Percentiles rank a stretch among this genome's conserved stretches.
Conservation (phyloP, 345 rosid species). For the Brassica incana region DNA sequence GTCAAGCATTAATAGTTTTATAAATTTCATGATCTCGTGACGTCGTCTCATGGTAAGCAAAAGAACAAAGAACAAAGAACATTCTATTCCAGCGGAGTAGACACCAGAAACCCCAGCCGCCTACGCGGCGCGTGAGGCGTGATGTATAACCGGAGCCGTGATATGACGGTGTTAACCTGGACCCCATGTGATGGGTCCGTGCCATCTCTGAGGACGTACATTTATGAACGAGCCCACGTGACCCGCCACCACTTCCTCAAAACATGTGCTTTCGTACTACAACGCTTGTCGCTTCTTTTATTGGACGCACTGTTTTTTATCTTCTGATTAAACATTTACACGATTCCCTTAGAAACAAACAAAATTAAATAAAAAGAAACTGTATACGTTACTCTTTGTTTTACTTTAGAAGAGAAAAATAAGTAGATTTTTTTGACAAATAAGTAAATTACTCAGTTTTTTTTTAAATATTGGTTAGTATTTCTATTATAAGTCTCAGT, state of each 20-base stretch:
- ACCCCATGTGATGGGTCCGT: not conserved
- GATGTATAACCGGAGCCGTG: not conserved
- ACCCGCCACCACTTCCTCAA: not conserved
- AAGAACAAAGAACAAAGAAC: not conserved
- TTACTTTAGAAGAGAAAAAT: not conserved
- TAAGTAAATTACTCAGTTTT: not conserved
- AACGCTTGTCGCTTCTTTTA: not conserved
- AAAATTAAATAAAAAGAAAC: not conserved
- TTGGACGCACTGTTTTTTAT: not conserved
- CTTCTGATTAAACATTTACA: not conserved
- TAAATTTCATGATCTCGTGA: not conserved
- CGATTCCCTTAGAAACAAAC: not conserved
- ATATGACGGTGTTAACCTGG: not conserved
- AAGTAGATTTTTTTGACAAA: too few relatives aligned
- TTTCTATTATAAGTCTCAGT: not conserved
- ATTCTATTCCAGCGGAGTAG: slow-evolving; percentile 1
- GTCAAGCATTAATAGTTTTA: not conserved
- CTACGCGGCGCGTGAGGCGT: not conserved
- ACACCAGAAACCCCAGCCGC: not conserved
- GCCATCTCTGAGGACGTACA: not conserved
- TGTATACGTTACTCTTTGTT: not conserved
- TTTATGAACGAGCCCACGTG: not conserved
- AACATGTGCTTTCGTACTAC: not conserved
- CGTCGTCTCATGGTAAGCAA: not conserved
- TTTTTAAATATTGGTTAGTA: not conserved